Evolutionary conservation across 257 asterid genomes (phyloP).

Genomic region (Osmanthus fragrans): DNA sequence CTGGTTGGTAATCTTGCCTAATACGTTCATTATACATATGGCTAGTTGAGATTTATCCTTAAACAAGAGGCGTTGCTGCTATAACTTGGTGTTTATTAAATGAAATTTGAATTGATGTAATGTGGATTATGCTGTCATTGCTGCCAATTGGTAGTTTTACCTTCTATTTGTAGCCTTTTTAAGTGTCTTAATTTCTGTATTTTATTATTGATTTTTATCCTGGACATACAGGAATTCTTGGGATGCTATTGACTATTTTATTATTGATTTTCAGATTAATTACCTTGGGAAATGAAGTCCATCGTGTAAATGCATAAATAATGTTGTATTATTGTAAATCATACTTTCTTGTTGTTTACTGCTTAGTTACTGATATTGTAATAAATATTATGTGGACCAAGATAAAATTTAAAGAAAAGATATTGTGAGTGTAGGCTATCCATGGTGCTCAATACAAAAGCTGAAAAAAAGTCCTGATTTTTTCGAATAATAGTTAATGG

Average conservation of each 20-base stretch:
- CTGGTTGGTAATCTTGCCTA: constrained; percentile 51
- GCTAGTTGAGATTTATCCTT: neutral
- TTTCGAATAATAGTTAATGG: too few relatives aligned
- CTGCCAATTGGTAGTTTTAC: neutral
- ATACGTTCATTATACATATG: neutral
- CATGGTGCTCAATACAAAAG: neutral
- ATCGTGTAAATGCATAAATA: too few relatives aligned
- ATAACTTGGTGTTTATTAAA: neutral
- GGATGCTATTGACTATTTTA: too few relatives aligned
- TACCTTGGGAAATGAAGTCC: too few relatives aligned
- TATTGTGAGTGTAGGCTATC: neutral
- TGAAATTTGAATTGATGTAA: neutral
- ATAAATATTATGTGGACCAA: neutral
- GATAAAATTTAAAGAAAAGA: neutral
- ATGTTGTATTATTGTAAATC: neutral
- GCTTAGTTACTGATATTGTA: neutral
- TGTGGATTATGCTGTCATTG: too few relatives aligned
- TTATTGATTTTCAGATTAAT: too few relatives aligned
- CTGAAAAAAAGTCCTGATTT: too few relatives aligned
- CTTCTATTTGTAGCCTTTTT: neutral
- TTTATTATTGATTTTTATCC: too few relatives aligned
- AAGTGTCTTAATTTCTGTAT: neutral
- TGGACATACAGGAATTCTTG: too few relatives aligned
- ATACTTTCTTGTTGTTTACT: neutral
- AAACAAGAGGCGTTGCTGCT: neutral